Conservation (phyloP, 352 stramenopile genomes). For the Lagenidium giganteum region DNA sequence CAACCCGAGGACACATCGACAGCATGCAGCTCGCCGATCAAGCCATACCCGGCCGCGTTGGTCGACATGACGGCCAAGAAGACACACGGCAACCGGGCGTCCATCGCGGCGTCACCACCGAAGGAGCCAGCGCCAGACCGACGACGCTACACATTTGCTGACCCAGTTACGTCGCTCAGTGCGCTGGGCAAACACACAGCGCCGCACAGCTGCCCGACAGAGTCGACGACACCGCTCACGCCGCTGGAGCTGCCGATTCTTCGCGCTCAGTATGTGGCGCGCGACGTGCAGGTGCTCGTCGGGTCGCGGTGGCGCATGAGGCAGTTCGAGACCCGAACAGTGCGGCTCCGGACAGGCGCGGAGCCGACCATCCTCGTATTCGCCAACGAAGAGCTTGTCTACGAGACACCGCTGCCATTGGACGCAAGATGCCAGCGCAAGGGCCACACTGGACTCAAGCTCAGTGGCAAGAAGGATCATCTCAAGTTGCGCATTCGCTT, state of each 20-base stretch:
- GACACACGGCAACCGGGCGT: too few species aligned
- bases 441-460: slow-evolving; percentile 22
- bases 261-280: slow-evolving; percentile 40
- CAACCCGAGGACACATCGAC: too few species aligned
- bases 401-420: slow-evolving; percentile 17
- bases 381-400: not conserved
- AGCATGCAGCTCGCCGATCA: slow-evolving; percentile 26
- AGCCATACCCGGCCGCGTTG: too few species aligned
- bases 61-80: too few species aligned
- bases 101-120: too few species aligned
- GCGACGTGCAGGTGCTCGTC: slow-evolving; percentile 32
- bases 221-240: not conserved
- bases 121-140: too few species aligned
- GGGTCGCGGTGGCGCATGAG: slow-evolving; percentile 44
- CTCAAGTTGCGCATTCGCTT: slow-evolving; percentile 47
- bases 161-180: too few species aligned
- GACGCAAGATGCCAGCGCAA: slow-evolving; percentile 25
- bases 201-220: too few species aligned
- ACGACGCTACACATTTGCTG: too few species aligned
- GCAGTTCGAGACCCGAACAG: slow-evolving; percentile 31
- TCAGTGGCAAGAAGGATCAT: slow-evolving; percentile 18
- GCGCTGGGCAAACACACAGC: too few species aligned
- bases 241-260: slow-evolving; percentile 34
- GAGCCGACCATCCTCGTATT: slow-evolving; percentile 26
- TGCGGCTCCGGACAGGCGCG: slow-evolving; percentile 30